These are phyloP conservation scores for Pulveroboletus sp. DNA, from an alignment of 768 basidiomycete genomes.

Conservation along the genomic window DNA sequence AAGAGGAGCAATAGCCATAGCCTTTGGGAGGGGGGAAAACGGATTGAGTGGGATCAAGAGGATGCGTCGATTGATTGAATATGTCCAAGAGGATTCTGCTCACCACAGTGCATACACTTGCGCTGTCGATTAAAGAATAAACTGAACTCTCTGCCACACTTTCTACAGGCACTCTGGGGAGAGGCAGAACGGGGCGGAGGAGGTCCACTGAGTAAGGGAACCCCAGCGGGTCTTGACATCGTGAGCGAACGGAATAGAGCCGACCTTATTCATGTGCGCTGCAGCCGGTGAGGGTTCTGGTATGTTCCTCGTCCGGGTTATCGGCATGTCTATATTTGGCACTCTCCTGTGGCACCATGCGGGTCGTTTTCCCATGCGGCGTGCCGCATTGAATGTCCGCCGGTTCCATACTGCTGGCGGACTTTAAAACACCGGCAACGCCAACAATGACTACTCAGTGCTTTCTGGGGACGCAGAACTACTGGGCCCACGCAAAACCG, in stretches of 20 bases:
- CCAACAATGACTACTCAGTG: too few relatives aligned
- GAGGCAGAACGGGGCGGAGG: constrained; percentile 37
- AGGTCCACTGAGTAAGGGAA: constrained; percentile 70
- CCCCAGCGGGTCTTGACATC: constrained; percentile 36
- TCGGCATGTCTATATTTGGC: constrained; percentile 11
- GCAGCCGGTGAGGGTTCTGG: constrained; percentile 1
- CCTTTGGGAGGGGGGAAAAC: constrained; percentile 39
- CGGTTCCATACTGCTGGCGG: neutral
- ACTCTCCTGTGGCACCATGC: neutral
- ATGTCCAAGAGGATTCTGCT: constrained; percentile 18
- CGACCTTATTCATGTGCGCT: neutral
- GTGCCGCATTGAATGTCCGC: neutral
- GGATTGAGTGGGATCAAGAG: neutral
- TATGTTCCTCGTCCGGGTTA: constrained; percentile 8
- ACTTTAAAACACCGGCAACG: neutral
- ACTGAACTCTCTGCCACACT: constrained; percentile 71
- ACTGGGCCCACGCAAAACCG: too few relatives aligned
- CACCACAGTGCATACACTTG: constrained; percentile 74
- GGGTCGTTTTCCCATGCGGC: too few relatives aligned
- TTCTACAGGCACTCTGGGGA: constrained; percentile 47
- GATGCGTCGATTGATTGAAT: neutral
- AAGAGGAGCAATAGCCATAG: constrained; percentile 66
- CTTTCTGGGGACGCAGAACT: too few relatives aligned
- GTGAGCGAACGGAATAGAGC: neutral
- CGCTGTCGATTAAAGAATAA: constrained; percentile 58